phyloP scores from a whole-genome alignment of 768 basidiomycete genomes.

The Suillus tomentosus region DNA sequence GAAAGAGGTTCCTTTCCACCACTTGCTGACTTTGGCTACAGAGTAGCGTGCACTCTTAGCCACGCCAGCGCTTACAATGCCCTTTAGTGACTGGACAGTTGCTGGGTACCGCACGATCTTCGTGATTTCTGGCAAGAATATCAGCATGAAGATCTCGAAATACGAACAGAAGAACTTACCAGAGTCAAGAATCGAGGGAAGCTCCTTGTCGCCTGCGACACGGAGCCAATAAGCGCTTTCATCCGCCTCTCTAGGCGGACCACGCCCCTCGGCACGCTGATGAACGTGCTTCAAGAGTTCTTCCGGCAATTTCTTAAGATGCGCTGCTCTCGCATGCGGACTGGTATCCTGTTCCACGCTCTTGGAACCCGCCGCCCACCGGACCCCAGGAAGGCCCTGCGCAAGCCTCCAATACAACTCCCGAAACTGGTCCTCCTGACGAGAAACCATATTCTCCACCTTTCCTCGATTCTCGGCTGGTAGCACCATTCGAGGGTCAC shows the following conservation, averaged over 20 bases:
- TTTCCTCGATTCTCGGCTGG: constrained; percentile 95
- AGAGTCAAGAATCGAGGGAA: constrained; percentile 53
- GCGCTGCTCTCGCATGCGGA: constrained; percentile 66
- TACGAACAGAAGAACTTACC: constrained; percentile 41
- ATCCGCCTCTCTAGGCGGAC: constrained; percentile 54
- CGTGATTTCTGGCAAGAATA: constrained; percentile 58
- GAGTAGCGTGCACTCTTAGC: constrained; percentile 78
- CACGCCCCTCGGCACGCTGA: constrained; percentile 30
- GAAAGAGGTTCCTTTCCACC: constrained; percentile 54
- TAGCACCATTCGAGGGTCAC: constrained; percentile 92
- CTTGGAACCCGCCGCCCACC: constrained; percentile 57
- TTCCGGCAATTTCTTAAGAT: constrained; percentile 78
- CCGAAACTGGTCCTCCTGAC: constrained; percentile 80
- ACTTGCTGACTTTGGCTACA: constrained; percentile 80
- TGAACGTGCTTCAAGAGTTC: constrained; percentile 61
- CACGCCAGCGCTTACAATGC: constrained; percentile 79
- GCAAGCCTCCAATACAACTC: constrained; percentile 84
- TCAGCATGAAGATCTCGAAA: background rate
- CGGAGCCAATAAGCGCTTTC: constrained; percentile 76
- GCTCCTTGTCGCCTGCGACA: constrained; percentile 63
- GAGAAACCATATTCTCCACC: constrained; percentile 89
- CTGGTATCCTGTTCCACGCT: constrained; percentile 75
- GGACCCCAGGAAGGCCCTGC: constrained; percentile 76
- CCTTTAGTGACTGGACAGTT: constrained; percentile 82
- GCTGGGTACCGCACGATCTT: constrained; percentile 83